phyloP scores from a whole-genome alignment of 164 flowering plant genomes.

The Macadamia tetraphylla region DNA sequence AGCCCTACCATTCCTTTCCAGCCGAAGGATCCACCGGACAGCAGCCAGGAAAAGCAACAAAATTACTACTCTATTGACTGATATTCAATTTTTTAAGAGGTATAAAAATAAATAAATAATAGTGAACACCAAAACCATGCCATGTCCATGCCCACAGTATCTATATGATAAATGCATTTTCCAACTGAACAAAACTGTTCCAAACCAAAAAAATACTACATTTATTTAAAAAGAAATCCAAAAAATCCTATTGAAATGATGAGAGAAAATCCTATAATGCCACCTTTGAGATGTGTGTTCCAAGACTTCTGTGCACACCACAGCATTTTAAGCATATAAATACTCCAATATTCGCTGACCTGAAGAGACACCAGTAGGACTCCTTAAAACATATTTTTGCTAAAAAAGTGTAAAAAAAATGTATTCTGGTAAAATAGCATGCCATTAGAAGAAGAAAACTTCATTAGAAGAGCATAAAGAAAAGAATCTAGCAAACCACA shows the following conservation, averaged over 20 bases:
- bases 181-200: background rate
- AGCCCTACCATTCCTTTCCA: too few relatives aligned
- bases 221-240: background rate
- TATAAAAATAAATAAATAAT: too few relatives aligned
- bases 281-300: constrained; percentile 92
- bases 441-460: background rate
- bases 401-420: background rate
- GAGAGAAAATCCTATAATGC: background rate
- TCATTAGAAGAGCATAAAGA: constrained; percentile 2
- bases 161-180: background rate
- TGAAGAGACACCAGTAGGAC: constrained; percentile 19
- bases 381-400: background rate
- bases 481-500: background rate
- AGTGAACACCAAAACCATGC: too few relatives aligned
- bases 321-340: constrained; percentile 93
- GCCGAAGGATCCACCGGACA: too few relatives aligned
- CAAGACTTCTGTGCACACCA: constrained; percentile 94
- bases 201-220: background rate
- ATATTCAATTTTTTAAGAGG: too few relatives aligned
- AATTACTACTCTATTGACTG: too few relatives aligned
- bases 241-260: background rate
- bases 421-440: background rate
- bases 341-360: constrained; percentile 97
- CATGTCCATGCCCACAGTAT: background rate
- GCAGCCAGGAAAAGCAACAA: too few relatives aligned